A percentile compares a stretch with the other conserved stretches of the same genome.
phyloP scores from a whole-genome alignment of 805 yeast species.

The Maudiozyma serrabonitensis region DNA sequence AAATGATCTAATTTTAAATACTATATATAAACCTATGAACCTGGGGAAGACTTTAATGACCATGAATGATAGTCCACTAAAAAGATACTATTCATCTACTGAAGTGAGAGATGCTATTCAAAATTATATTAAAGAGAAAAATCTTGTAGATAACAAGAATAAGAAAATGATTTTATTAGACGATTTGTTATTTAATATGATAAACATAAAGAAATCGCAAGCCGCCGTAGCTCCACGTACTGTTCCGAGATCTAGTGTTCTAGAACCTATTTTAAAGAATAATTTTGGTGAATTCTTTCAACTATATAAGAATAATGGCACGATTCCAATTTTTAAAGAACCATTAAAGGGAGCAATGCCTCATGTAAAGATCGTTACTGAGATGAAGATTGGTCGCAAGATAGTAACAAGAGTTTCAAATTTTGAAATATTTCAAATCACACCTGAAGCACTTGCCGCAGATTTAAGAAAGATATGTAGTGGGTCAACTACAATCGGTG shows the following conservation, averaged over 20 bases:
- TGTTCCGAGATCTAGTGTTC: slow-evolving; percentile 37
- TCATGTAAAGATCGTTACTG: slow-evolving; percentile 53
- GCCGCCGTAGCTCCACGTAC: slow-evolving; percentile 23
- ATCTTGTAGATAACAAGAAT: slow-evolving; percentile 42
- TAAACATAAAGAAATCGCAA: slow-evolving; percentile 15
- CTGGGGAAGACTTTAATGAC: slow-evolving; percentile 33
- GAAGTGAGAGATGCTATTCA: slow-evolving; percentile 48
- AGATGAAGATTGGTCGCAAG: slow-evolving; percentile 74
- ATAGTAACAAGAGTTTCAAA: slow-evolving; percentile 63
- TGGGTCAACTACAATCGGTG: slow-evolving; percentile 73
- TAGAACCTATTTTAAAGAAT: slow-evolving; percentile 33
- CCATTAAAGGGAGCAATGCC: slow-evolving; percentile 63
- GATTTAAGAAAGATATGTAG: slow-evolving; percentile 74
- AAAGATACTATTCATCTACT: slow-evolving; percentile 36
- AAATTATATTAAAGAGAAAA: slow-evolving; percentile 44
- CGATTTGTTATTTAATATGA: slow-evolving; percentile 38
- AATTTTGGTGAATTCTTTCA: slow-evolving; percentile 43
- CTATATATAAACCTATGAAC: slow-evolving; percentile 48
- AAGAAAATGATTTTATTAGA: slow-evolving; percentile 50
- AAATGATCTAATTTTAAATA: slow-evolving; percentile 24
- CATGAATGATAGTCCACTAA: slow-evolving; percentile 32
- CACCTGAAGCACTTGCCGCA: slow-evolving; percentile 54
- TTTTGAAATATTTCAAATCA: slow-evolving; percentile 57
- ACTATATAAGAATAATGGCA: slow-evolving; percentile 29
- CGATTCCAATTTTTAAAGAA: slow-evolving; percentile 34